A percentile compares a stretch with the other conserved stretches of the same genome.
Conservation (phyloP, 441 rosid genomes). For the Gossypium davidsonii region DNA sequence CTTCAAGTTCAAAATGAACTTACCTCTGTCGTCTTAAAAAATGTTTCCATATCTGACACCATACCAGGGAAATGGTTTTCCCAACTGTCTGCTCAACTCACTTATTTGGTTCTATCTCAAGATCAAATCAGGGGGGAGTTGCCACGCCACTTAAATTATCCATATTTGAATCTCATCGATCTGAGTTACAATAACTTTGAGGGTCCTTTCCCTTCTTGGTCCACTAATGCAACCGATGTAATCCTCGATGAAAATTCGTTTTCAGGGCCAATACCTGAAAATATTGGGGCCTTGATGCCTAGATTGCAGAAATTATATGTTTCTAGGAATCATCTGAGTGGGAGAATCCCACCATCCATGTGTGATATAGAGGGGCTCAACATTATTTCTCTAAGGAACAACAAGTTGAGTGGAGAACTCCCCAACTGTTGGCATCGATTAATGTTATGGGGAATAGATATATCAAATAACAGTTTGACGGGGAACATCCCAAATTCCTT, state of each 20-base stretch:
- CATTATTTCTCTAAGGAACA: constrained; percentile 40
- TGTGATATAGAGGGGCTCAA: constrained; percentile 32
- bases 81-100: constrained; percentile 23
- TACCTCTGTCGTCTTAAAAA: constrained; percentile 20
- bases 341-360: constrained; percentile 40
- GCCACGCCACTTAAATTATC: constrained; percentile 23
- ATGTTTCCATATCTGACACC: constrained; percentile 31
- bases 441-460: constrained; percentile 41
- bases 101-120: constrained; percentile 31
- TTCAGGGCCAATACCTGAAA: constrained; percentile 45
- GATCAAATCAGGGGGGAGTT: constrained; percentile 37
- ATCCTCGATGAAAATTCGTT: constrained; percentile 45
- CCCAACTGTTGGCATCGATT: constrained; percentile 42
- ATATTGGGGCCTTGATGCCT: constrained; percentile 45
- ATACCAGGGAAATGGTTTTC: constrained; percentile 38
- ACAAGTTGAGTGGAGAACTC: constrained; percentile 38
- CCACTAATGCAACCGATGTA: constrained; percentile 37
- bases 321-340: constrained; percentile 37
- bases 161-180: constrained; percentile 23
- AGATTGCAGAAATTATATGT: constrained; percentile 30
- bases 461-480: constrained; percentile 41
- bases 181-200: constrained; percentile 34
- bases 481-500: constrained; percentile 46
- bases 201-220: constrained; percentile 41
- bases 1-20: constrained; percentile 36